Evolutionary conservation across 2,329 filamentous ascomycete genomes (phyloP).

Genomic region (Teratosphaeriaceae sp.): DNA sequence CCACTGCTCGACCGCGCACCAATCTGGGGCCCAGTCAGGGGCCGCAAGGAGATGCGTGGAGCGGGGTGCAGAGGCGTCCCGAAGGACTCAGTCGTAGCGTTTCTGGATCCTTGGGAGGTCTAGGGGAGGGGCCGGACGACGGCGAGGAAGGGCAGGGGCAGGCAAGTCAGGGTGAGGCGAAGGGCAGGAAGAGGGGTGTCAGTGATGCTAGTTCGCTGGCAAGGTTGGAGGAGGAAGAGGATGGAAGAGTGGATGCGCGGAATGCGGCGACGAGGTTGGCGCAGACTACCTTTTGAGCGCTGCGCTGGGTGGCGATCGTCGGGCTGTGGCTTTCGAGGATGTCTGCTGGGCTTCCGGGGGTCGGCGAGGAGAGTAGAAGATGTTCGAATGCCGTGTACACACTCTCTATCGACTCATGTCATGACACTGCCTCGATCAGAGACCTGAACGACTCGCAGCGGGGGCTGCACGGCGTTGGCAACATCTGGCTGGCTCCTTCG

Average conservation of each 20-base stretch:
- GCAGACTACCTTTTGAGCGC: slow-evolving; percentile 74
- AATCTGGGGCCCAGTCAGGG: slow-evolving; percentile 85
- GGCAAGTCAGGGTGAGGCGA: slow-evolving; percentile 18
- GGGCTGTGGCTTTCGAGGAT: no score
- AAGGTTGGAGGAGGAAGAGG: slow-evolving; percentile 54
- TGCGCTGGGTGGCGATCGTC: no score
- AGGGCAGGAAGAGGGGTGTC: slow-evolving; percentile 41
- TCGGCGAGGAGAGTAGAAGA: no score
- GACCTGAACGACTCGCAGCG: no score
- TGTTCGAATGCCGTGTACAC: no score
- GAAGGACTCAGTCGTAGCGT: slow-evolving; percentile 73
- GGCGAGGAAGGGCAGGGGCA: slow-evolving; percentile 35
- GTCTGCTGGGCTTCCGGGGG: no score
- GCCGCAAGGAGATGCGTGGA: slow-evolving; percentile 97
- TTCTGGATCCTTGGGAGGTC: slow-evolving; percentile 59
- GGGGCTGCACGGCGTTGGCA: no score
- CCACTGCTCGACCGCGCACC: slow-evolving; percentile 62
- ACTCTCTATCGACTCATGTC: no score
- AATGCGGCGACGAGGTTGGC: slow-evolving; percentile 93
- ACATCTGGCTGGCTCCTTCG: no score
- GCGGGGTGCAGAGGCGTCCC: slow-evolving; percentile 76
- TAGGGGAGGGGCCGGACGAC: slow-evolving; percentile 50
- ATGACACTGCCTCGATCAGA: no score
- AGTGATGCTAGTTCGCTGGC: slow-evolving; percentile 49
- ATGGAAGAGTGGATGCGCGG: slow-evolving; percentile 88